A percentile compares a stretch with the other conserved stretches of the same genome.
phyloP scores from a whole-genome alignment of 129 eudicot genomes.

The Solidago caesia region DNA sequence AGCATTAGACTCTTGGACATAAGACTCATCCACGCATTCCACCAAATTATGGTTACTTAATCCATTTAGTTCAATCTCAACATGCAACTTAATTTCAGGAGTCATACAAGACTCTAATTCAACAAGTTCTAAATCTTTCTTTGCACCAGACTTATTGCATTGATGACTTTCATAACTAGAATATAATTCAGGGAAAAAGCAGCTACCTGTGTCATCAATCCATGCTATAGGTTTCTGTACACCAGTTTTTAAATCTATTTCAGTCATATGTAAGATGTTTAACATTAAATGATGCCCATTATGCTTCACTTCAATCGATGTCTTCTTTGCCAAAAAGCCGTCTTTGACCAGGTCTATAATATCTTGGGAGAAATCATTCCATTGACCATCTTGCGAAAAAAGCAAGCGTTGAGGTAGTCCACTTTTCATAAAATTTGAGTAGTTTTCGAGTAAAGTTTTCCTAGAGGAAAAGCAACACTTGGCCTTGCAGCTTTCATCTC shows the following conservation, averaged over 20 bases:
- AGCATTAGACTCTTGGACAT: constrained; percentile 43
- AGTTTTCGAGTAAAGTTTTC: constrained; percentile 38
- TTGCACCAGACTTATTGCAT: constrained; percentile 24
- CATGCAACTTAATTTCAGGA: constrained; percentile 52
- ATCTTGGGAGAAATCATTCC: constrained; percentile 51
- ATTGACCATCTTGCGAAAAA: constrained; percentile 48
- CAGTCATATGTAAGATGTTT: constrained; percentile 53
- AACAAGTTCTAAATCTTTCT: constrained; percentile 26
- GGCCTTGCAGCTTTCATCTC: constrained; percentile 36
- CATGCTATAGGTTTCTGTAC: constrained; percentile 61
- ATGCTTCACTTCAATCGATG: constrained; percentile 40
- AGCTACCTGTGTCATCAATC: constrained; percentile 58
- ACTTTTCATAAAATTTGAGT: constrained; percentile 49
- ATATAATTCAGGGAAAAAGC: constrained; percentile 55
- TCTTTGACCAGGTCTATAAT: constrained; percentile 40
- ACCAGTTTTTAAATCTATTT: constrained; percentile 49
- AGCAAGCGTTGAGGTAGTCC: constrained; percentile 49
- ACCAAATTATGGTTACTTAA: constrained; percentile 30
- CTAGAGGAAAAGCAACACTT: constrained; percentile 31
- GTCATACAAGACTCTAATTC: constrained; percentile 25
- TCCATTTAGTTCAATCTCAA: constrained; percentile 59
- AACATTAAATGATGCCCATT: constrained; percentile 37
- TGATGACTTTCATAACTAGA: constrained; percentile 34
- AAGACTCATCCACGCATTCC: constrained; percentile 57
- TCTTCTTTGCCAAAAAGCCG: constrained; percentile 40